Evolutionary conservation across 129 eudicot species (phyloP).

Genomic region (Arctium minus): DNA sequence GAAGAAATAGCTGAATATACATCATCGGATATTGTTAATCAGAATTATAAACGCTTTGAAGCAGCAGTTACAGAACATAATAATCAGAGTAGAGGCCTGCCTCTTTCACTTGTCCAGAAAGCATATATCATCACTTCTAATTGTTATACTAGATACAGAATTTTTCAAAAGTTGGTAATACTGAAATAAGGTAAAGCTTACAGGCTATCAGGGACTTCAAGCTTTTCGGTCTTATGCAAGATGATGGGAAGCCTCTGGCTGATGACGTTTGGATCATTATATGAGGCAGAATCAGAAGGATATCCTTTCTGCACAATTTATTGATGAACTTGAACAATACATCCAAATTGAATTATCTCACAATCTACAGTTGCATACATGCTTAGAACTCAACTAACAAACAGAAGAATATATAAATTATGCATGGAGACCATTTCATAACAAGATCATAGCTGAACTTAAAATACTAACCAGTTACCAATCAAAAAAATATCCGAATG

Average conservation of each 20-base stretch:
- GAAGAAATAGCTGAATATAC: background rate
- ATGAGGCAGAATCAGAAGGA: conserved; percentile 81
- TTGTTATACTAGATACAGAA: conserved; percentile 16
- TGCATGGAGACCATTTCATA: background rate
- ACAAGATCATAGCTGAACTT: background rate
- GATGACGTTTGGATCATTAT: conserved; percentile 79
- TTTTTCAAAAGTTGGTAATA: conserved; percentile 8
- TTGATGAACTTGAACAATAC: background rate
- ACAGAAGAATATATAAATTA: background rate
- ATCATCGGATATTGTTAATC: background rate
- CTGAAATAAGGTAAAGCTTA: conserved; percentile 38
- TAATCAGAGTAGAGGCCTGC: conserved; percentile 4
- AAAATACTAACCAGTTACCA: background rate
- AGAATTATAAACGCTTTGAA: conserved; percentile 16
- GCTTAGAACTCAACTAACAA: background rate
- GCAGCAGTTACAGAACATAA: background rate
- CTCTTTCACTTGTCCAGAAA: conserved; percentile 10
- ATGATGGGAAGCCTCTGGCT: conserved; percentile 77
- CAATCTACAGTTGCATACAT: background rate
- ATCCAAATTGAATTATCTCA: background rate
- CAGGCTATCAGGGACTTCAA: conserved; percentile 37
- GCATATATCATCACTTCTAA: conserved; percentile 5
- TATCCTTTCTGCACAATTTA: conserved; percentile 74
- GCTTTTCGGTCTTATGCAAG: conserved; percentile 84
- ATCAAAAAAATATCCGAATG: background rate